phyloP scores from a whole-genome alignment of 441 rosid species.

The Bruguiera hainesii region DNA sequence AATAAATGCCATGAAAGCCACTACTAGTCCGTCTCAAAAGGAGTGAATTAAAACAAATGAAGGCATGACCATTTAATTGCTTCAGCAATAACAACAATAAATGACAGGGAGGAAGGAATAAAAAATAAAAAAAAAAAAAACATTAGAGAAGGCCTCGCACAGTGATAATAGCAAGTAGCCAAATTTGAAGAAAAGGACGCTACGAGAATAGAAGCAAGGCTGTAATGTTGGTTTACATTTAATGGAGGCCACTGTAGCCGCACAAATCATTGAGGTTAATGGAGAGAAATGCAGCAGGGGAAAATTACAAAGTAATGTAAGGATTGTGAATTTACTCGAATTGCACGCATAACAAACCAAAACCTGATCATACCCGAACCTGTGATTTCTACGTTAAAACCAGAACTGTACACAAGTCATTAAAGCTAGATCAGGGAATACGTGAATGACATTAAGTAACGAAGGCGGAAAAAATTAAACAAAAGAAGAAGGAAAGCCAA shows the following conservation, averaged over 20 bases:
- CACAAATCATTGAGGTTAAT: constrained; percentile 3
- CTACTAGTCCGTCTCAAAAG: constrained; percentile 26
- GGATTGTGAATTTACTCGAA: constrained; percentile 12
- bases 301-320: constrained; percentile 13
- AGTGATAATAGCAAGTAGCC: constrained; percentile 23
- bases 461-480: not conserved
- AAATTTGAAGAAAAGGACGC: constrained; percentile 20
- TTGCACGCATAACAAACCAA: constrained; percentile 5
- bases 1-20: constrained; percentile 35
- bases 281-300: not conserved
- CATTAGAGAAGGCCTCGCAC: constrained; percentile 22
- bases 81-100: constrained; percentile 32
- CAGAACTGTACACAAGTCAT: not conserved
- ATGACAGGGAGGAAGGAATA: constrained; percentile 22
- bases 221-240: constrained; percentile 30
- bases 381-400: not conserved
- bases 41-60: constrained; percentile 30
- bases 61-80: constrained; percentile 28
- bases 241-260: constrained; percentile 20
- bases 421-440: constrained; percentile 8
- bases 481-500: too few species aligned
- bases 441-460: constrained; percentile 1
- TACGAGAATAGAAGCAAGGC: constrained; percentile 27
- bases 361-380: not conserved
- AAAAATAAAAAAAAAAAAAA: constrained; percentile 14